Base-by-base conservation (phyloP, 495 filamentous ascomycete genomes). In the Penicillium soppii region DNA sequence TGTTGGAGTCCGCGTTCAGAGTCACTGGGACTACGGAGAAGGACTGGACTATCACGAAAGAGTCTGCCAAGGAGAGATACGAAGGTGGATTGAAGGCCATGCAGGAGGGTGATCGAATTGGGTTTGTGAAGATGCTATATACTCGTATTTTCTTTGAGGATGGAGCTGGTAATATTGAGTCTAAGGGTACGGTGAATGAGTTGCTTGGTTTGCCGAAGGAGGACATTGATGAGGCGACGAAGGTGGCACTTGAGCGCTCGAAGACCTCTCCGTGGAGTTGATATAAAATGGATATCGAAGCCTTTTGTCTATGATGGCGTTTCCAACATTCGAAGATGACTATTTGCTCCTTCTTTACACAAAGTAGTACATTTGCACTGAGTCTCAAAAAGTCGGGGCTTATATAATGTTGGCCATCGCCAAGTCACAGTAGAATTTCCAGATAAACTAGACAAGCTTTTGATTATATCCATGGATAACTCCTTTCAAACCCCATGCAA, bases 31-130 rank as follows among this genome's bases (percentile, higher is more conserved):
- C 72, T 1, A 74, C 59, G n/a, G 65, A 74, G 36, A 54, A 32
- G 0, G 82, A 86, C 47, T 90, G 85, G 85, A 75, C 58, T 1
- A 75, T 88, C 33, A 62, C 39, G 3, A 44, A 74, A 13, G 72
- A 81, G 61, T 29, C 62, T 0, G 50, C 62, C 0, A 56, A 59
- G 26, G 65, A 82, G 60, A 72, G 80, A 0, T 79, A 70, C 49
- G 48, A 65, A 47, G 52, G 66, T 5, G 81, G 72, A 0, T 15
- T 68, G 36, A 66, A 63, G 56, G 58, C 15, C 26, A 36, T 84
- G 55, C 36, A 71, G 49, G 45, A 56, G 15, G 81, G 79, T 0
- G 63, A 81, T 52, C 48, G n/a, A 7, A 27, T 23, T 8, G 64
- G 52, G 0, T 63, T 65, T 41, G 29, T 33, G 0, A 60, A 62